Percentiles rank a stretch among this genome's conserved stretches.
These are phyloP conservation scores for Eragrostis nindensis DNA, from an alignment of 176 grass and related monocot genomes.

Conservation along the genomic window DNA sequence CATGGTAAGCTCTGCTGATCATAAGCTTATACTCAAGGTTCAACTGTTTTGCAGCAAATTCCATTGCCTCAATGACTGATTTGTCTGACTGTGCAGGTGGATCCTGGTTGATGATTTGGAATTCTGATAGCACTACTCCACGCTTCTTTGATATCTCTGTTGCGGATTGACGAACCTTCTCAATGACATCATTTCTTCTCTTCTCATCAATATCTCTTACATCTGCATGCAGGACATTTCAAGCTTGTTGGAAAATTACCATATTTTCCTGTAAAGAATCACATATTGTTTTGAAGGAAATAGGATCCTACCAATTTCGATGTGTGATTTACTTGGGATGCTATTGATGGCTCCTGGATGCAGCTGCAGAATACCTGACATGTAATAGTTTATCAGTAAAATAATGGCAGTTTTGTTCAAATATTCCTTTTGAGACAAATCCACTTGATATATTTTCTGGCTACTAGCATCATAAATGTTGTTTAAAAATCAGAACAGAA, in stretches of 20 bases:
- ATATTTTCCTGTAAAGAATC: neutral
- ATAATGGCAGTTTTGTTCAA: constrained; percentile 19
- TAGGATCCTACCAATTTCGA: constrained; percentile 83
- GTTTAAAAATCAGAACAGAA: neutral
- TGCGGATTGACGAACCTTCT: constrained; percentile 67
- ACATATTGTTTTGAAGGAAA: constrained; percentile 9
- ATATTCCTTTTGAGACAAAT: constrained; percentile 2
- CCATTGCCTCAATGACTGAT: constrained; percentile 71
- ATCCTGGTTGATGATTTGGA: constrained; percentile 90
- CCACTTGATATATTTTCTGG: neutral
- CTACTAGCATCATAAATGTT: neutral
- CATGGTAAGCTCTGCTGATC: constrained; percentile 98
- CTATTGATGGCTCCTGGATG: constrained; percentile 98
- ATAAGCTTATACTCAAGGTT: constrained; percentile 72
- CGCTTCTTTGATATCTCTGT: constrained; percentile 66
- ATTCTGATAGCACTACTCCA: constrained; percentile 72
- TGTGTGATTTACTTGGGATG: constrained; percentile 95
- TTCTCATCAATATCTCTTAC: constrained; percentile 87
- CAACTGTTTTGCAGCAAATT: constrained; percentile 67
- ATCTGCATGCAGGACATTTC: constrained; percentile 51
- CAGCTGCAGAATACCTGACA: constrained; percentile 84
- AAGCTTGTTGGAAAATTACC: neutral
- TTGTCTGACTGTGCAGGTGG: constrained; percentile 79
- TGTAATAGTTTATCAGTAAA: constrained; percentile 38
- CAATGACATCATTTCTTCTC: constrained; percentile 84